Evolutionary conservation across 139 green algal species (phyloP).

Genomic region (Marvania coccoides): DNA sequence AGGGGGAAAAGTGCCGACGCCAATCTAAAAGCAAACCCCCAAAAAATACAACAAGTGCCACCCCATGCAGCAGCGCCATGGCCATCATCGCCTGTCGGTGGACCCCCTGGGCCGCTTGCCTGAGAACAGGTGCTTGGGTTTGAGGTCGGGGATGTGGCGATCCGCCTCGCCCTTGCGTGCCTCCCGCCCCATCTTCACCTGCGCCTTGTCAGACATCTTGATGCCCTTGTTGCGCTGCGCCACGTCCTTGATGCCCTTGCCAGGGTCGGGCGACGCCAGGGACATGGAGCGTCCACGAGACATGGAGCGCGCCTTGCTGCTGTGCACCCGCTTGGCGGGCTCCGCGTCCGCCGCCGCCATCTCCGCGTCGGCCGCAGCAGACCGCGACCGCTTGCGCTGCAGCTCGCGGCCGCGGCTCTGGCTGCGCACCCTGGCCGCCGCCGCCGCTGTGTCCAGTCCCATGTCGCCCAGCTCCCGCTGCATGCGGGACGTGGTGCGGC

Average conservation of each 20-base stretch:
- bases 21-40: not conserved
- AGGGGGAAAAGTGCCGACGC: not conserved
- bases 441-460: constrained; percentile 84
- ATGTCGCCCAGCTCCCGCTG: constrained; percentile 52
- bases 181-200: constrained; percentile 56
- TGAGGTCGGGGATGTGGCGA: constrained; percentile 63
- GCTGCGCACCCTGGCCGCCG: constrained; percentile 47
- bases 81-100: constrained; percentile 74
- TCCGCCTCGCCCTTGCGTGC: constrained; percentile 59
- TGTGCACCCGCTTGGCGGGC: constrained; percentile 74
- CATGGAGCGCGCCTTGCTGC: constrained; percentile 76
- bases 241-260: constrained; percentile 71
- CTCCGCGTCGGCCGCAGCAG: constrained; percentile 33
- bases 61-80: no score
- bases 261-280: constrained; percentile 34
- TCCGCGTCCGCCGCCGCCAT: constrained; percentile 41
- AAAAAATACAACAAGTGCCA: not conserved
- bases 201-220: constrained; percentile 80
- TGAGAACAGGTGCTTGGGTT: constrained; percentile 96
- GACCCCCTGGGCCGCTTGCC: constrained; percentile 79
- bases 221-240: constrained; percentile 74
- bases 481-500: constrained; percentile 39
- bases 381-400: constrained; percentile 57
- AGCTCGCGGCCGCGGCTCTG: constrained; percentile 39
- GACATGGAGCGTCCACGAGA: constrained; percentile 62